Evolutionary conservation across 352 stramenopile genomes (phyloP).

Genomic region (Phytophthora citrophthora): DNA sequence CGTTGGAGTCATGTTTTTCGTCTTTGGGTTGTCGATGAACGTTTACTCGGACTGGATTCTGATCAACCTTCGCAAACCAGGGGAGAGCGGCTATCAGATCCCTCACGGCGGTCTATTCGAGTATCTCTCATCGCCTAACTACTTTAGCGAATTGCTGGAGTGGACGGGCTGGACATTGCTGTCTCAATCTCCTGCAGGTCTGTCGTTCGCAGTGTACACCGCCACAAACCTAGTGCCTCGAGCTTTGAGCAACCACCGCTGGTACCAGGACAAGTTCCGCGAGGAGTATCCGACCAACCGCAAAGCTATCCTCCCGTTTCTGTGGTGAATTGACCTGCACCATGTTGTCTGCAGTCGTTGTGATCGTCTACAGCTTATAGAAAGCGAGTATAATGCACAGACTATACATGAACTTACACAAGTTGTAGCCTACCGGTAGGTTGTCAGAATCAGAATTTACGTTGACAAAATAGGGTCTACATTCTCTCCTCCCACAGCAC

Average conservation of each 20-base stretch:
- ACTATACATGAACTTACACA: too few species aligned
- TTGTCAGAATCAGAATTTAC: too few species aligned
- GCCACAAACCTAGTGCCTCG: conserved; percentile 56
- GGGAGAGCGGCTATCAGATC: conserved; percentile 66
- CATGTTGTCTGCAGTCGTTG: neutral
- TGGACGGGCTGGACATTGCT: conserved; percentile 73
- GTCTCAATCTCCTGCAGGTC: conserved; percentile 57
- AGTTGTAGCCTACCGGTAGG: too few species aligned
- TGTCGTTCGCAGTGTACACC: conserved; percentile 59
- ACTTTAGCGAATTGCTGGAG: conserved; percentile 78
- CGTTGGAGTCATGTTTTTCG: conserved; percentile 54
- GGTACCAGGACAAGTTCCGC: conserved; percentile 66
- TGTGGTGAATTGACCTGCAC: conserved; percentile 34
- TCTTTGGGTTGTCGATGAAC: conserved; percentile 63
- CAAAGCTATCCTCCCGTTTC: conserved; percentile 45
- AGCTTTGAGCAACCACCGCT: conserved; percentile 57
- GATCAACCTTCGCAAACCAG: conserved; percentile 65
- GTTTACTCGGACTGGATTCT: conserved; percentile 73
- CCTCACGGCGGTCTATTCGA: conserved; percentile 67
- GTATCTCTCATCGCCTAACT: conserved; percentile 80
- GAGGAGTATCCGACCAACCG: conserved; percentile 44
- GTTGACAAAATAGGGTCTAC: conserved; percentile 12
- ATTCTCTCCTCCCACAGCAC: conserved; percentile 7
- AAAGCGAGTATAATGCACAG: too few species aligned
- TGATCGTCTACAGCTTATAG: neutral